Base-by-base conservation (phyloP, 2,329 filamentous ascomycete genomes). In the Fusarium xylarioides region DNA sequence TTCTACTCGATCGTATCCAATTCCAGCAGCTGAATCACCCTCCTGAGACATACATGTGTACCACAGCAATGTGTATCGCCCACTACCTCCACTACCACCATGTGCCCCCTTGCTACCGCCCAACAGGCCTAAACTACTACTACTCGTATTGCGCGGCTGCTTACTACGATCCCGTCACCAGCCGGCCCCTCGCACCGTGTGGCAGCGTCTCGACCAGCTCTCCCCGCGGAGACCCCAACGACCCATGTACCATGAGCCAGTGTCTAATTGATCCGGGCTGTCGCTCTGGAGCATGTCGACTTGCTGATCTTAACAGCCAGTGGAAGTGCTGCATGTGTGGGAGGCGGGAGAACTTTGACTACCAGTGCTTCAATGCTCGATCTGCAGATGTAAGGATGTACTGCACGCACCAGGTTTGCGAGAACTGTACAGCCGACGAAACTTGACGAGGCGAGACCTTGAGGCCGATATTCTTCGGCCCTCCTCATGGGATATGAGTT, bases 61-160 rank as follows among this genome's bases (percentile, higher is more conserved):
- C 63, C 44, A 77, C 71, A 52, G 38, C 63, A n/a, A 89, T 89
- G 87, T 88, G 86, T 73, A 83, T 81, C 67, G 85, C 84, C 78
- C 84, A 85, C 70, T 85, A 85, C 74, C 80, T 87, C 46, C 86
- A 88, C 74, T 83, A 87, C 76, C 86, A 89, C 75, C 87, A 87
- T 71, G 73, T 83, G 35, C 76, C 81, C 30, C 83, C 85, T 11
- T 87, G 85, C 73, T 71, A 71, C 21, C 82, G 82, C 12, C 79
- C 81, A 34, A 78, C 86, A 57, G 82, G 83, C 61, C 83, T 83
- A 66, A 77, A 79, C 16, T 75, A 83, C 42, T 82, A 85, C 73
- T 87, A 86, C 78, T 77, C 77, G 32, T 87, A 83, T 76, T 88
- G 86, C 70, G 59, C 75, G 6, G 76, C 79, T 38, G 81, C 85